Percentiles rank a stretch among this genome's conserved stretches.
Evolutionary conservation across 768 basidiomycete genomes (phyloP).

Genomic region (Hortiboletus campestris): DNA sequence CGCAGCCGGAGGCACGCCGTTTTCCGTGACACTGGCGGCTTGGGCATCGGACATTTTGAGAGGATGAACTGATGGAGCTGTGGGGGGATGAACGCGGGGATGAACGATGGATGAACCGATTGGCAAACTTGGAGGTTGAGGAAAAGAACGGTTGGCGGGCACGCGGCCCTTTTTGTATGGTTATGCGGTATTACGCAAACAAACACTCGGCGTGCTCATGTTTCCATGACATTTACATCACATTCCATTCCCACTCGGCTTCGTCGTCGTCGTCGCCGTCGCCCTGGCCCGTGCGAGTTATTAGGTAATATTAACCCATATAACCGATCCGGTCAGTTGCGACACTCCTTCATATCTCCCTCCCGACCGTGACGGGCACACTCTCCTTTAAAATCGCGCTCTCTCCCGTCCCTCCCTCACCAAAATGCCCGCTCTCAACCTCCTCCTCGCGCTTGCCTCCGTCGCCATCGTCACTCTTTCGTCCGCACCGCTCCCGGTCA

Average conservation of each 20-base stretch:
- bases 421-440: slow-evolving; percentile 47
- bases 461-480: slow-evolving; percentile 56
- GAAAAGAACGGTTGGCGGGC: slow-evolving; percentile 40
- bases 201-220: slow-evolving; percentile 29
- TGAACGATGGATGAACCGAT: slow-evolving; percentile 80
- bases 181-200: slow-evolving; percentile 24
- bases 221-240: slow-evolving; percentile 41
- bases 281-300: slow-evolving; percentile 17
- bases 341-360: neutral
- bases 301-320: slow-evolving; percentile 21
- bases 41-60: slow-evolving; percentile 88
- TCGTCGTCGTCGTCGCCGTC: neutral
- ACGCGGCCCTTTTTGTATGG: slow-evolving; percentile 39
- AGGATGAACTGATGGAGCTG: slow-evolving; percentile 53
- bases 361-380: slow-evolving; percentile 15
- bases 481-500: slow-evolving; percentile 43
- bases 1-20: slow-evolving; percentile 79
- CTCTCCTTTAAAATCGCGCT: slow-evolving; percentile 1
- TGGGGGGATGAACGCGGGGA: slow-evolving; percentile 27
- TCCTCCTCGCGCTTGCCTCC: slow-evolving; percentile 58
- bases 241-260: neutral
- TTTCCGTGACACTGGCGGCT: slow-evolving; percentile 78
- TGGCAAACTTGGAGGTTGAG: slow-evolving; percentile 83
- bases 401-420: slow-evolving; percentile 5
- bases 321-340: neutral